A percentile compares a stretch with the other conserved stretches of the same genome.
These are phyloP conservation scores for Chrysophaeum taylorii DNA, from an alignment of 352 stramenopile species.

Conservation along the genomic window DNA sequence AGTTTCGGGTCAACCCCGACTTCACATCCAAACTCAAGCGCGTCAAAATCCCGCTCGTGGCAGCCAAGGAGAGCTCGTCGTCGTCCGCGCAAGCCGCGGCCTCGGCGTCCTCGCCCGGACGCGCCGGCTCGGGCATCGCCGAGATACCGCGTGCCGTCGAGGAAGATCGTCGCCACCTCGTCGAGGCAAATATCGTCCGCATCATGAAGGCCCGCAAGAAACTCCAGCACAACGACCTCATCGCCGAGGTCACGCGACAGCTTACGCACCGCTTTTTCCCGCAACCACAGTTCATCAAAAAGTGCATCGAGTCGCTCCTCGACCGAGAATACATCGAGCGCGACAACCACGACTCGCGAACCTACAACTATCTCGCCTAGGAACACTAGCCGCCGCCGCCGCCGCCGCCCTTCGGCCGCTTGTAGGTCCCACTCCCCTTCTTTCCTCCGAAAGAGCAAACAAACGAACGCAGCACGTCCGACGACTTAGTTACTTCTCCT, in stretches of 20 bases:
- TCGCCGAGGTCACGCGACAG: conserved; percentile 56
- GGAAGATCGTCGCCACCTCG: conserved; percentile 86
- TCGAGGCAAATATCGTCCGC: conserved; percentile 25
- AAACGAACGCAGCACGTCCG: no score
- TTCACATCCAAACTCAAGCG: conserved; percentile 84
- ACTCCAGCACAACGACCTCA: background rate
- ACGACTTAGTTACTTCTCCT: no score
- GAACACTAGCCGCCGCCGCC: no score
- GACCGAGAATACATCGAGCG: conserved; percentile 96
- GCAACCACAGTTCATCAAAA: conserved; percentile 89
- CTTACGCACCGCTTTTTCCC: conserved; percentile 84
- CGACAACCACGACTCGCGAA: conserved; percentile 70
- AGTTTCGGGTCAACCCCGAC: conserved; percentile 81
- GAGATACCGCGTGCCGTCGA: conserved; percentile 75
- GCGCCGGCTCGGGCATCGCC: conserved; percentile 41
- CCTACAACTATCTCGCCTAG: conserved; percentile 97
- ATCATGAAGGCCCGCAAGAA: conserved; percentile 5
- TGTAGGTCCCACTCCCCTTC: no score
- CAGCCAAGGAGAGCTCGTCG: conserved; percentile 53
- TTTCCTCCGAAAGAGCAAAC: no score
- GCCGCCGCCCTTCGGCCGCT: no score
- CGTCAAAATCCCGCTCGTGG: conserved; percentile 61
- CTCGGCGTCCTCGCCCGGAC: conserved; percentile 40
- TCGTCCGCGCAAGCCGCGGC: conserved; percentile 23
- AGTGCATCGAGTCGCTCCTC: conserved; percentile 95